Evolutionary conservation across 2,329 filamentous ascomycete species (phyloP).

Genomic region (Penicillium brasilianum): DNA sequence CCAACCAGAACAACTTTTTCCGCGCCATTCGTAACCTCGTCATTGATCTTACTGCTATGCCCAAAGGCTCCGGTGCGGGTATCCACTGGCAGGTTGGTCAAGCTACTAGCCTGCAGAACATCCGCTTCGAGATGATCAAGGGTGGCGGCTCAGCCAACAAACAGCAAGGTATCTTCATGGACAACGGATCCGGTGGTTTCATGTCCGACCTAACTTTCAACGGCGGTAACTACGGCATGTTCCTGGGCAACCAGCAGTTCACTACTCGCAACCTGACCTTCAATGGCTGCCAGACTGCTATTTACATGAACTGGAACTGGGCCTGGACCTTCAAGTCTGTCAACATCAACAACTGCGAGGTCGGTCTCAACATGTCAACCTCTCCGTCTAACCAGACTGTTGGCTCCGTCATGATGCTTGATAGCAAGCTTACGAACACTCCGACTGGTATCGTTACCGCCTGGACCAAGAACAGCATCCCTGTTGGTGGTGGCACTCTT

Average conservation of each 20-base stretch:
- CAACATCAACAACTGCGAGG: constrained; percentile 72
- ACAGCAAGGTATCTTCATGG: constrained; percentile 81
- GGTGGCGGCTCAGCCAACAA: constrained; percentile 68
- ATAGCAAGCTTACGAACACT: constrained; percentile 79
- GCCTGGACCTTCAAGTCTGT: constrained; percentile 79
- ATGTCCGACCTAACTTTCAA: constrained; percentile 84
- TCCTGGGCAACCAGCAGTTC: constrained; percentile 86
- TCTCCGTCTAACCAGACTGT: constrained; percentile 71
- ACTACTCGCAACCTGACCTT: constrained; percentile 82
- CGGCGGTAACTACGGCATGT: constrained; percentile 77
- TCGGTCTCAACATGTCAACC: constrained; percentile 79
- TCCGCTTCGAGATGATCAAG: constrained; percentile 77
- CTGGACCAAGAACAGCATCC: constrained; percentile 66
- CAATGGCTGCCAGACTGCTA: constrained; percentile 79
- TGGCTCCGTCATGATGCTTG: constrained; percentile 81
- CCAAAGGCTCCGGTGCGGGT: constrained; percentile 65
- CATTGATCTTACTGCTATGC: constrained; percentile 74
- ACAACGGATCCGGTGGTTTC: constrained; percentile 83
- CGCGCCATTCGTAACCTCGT: constrained; percentile 81
- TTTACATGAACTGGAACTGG: constrained; percentile 95
- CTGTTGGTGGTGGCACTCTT: constrained; percentile 77
- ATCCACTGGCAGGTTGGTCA: constrained; percentile 90
- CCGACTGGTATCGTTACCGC: constrained; percentile 76
- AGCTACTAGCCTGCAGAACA: constrained; percentile 79
- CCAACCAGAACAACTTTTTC: constrained; percentile 84